Conservation (phyloP, 2,329 filamentous ascomycete species). For the Pseudogymnoascus sp. region DNA sequence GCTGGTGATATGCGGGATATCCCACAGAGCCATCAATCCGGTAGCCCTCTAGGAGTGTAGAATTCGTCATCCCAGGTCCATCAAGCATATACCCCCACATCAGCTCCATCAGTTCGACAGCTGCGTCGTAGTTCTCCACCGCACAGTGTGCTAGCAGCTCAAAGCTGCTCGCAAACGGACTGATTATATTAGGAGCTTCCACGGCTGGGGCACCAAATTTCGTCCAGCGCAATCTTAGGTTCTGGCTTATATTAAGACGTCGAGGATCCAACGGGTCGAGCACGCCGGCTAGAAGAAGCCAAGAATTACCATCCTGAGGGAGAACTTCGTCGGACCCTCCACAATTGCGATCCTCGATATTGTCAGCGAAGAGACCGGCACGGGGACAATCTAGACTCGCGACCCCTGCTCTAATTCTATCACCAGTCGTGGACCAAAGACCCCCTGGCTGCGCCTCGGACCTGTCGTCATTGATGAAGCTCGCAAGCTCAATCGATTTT, state of each 20-base stretch:
- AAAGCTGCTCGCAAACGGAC: constrained; percentile 35
- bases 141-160: constrained; percentile 36
- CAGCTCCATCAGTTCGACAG: constrained; percentile 35
- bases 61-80: constrained; percentile 31
- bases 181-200: constrained; percentile 33
- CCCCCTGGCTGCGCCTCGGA: not conserved
- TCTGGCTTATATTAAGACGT: constrained; percentile 28
- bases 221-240: constrained; percentile 35
- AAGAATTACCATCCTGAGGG: constrained; percentile 32
- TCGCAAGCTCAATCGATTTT: constrained; percentile 39
- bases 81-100: constrained; percentile 36
- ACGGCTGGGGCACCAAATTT: constrained; percentile 38
- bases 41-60: constrained; percentile 32
- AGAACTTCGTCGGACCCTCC: constrained; percentile 9
- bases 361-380: constrained; percentile 16
- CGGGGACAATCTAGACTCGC: constrained; percentile 21
- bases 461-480: constrained; percentile 33
- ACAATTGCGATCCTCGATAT: constrained; percentile 12
- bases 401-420: constrained; percentile 20
- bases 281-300: constrained; percentile 28
- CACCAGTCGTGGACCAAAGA: constrained; percentile 17
- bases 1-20: constrained; percentile 30
- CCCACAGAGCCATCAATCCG: constrained; percentile 31
- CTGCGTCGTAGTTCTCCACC: constrained; percentile 30
- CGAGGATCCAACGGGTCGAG: constrained; percentile 15